Evolutionary conservation across 257 asterid genomes (phyloP).

Genomic region (Petrea volubilis): DNA sequence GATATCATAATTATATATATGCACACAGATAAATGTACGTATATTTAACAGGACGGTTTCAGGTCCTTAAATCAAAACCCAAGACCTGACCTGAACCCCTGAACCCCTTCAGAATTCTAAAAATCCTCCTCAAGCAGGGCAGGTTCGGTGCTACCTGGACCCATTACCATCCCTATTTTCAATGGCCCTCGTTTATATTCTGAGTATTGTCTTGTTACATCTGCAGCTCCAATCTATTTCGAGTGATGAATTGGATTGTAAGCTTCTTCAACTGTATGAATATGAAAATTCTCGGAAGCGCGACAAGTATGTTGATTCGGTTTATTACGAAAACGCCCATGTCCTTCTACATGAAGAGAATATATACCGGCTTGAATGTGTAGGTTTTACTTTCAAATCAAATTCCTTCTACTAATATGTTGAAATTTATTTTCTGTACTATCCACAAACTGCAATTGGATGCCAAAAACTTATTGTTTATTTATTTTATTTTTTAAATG

Average conservation of each 20-base stretch:
- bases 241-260: slow-evolving; percentile 56
- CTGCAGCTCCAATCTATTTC: slow-evolving; percentile 59
- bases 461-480: too few species aligned
- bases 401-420: not conserved
- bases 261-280: slow-evolving; percentile 51
- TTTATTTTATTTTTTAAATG: slow-evolving; percentile 29
- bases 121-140: too few species aligned
- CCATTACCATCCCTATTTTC: too few species aligned
- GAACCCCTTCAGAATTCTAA: too few species aligned
- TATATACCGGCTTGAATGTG: slow-evolving; percentile 66
- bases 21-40: too few species aligned
- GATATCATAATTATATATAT: too few species aligned
- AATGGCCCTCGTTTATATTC: too few species aligned
- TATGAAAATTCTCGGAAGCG: slow-evolving; percentile 49
- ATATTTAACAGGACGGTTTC: too few species aligned
- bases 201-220: slow-evolving; percentile 16
- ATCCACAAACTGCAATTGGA: not conserved
- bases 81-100: too few species aligned
- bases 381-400: slow-evolving; percentile 44
- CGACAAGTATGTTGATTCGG: slow-evolving; percentile 51
- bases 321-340: slow-evolving; percentile 55
- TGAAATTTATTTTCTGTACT: not conserved
- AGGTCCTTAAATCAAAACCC: too few species aligned
- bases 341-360: slow-evolving; percentile 59
- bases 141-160: too few species aligned